phyloP scores from a whole-genome alignment of 495 filamentous ascomycete genomes.

The Daldinia decipiens region DNA sequence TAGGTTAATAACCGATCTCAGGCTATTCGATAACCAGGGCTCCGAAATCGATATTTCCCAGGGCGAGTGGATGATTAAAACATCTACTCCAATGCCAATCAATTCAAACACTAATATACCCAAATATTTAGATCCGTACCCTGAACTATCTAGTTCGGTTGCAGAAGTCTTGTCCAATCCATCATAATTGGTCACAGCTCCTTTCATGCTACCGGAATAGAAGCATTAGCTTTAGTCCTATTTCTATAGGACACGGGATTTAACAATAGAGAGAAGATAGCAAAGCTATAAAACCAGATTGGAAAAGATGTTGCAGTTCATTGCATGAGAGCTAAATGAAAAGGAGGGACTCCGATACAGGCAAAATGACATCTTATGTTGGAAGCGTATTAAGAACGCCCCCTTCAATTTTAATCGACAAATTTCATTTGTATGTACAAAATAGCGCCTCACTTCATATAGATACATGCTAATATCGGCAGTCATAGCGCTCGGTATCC shows the following conservation, averaged over 20 bases:
- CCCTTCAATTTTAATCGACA: background rate
- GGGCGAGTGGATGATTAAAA: conserved; percentile 33
- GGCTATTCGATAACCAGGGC: conserved; percentile 30
- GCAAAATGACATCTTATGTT: background rate
- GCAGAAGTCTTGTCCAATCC: conserved; percentile 6
- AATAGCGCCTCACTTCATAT: background rate
- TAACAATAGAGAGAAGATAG: background rate
- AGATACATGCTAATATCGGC: conserved; percentile 22
- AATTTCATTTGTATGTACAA: conserved; percentile 20
- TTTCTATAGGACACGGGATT: background rate
- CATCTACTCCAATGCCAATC: background rate
- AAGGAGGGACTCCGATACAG: background rate
- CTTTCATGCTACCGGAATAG: background rate
- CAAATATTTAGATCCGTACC: conserved; percentile 14
- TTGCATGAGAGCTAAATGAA: background rate
- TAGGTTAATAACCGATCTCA: conserved; percentile 33
- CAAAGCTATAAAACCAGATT: background rate
- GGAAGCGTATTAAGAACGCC: background rate
- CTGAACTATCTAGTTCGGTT: background rate
- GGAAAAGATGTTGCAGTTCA: background rate
- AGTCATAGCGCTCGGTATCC: conserved; percentile 1
- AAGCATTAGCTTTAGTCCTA: background rate
- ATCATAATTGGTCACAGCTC: conserved; percentile 1
- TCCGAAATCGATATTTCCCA: conserved; percentile 30
- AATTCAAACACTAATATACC: background rate